phyloP scores from a whole-genome alignment of 176 grass and related monocot genomes.

The Bonia amplexicaulis region DNA sequence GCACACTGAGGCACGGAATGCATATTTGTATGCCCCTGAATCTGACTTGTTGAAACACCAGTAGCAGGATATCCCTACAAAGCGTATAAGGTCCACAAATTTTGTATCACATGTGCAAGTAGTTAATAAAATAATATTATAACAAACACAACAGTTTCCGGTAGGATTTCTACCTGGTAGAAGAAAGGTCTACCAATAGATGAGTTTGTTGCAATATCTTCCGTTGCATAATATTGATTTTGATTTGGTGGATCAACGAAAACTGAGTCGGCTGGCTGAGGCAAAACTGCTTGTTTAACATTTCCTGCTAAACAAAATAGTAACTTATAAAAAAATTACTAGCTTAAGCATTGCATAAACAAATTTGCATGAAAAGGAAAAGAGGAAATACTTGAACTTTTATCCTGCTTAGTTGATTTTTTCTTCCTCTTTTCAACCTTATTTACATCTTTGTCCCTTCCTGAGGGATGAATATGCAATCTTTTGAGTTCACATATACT shows the following conservation, averaged over 20 bases:
- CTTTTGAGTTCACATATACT: constrained; percentile 61
- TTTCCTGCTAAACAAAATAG: constrained; percentile 28
- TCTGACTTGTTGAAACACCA: constrained; percentile 59
- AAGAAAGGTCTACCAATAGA: constrained; percentile 62
- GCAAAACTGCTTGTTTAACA: constrained; percentile 46
- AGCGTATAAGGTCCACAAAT: constrained; percentile 22
- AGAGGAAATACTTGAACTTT: constrained; percentile 50
- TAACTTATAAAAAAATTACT: not conserved
- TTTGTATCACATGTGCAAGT: constrained; percentile 17
- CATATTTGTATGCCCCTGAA: constrained; percentile 55
- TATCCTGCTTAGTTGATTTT: constrained; percentile 61
- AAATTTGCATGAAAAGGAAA: constrained; percentile 30
- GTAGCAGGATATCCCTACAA: constrained; percentile 57
- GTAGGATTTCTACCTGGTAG: constrained; percentile 48
- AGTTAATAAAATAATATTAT: constrained; percentile 22
- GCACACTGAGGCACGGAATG: constrained; percentile 57
- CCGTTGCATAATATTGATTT: constrained; percentile 56
- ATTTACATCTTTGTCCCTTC: constrained; percentile 59
- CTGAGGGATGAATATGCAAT: constrained; percentile 52
- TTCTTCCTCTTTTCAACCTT: constrained; percentile 78
- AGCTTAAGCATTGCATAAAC: constrained; percentile 15
- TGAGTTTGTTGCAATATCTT: constrained; percentile 45
- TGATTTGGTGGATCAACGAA: constrained; percentile 50
- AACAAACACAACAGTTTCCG: constrained; percentile 21
- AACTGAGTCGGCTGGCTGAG: constrained; percentile 34